phyloP scores from a whole-genome alignment of 1,284 basidiomycete species.

The Apiotrichum veenhuisii region DNA sequence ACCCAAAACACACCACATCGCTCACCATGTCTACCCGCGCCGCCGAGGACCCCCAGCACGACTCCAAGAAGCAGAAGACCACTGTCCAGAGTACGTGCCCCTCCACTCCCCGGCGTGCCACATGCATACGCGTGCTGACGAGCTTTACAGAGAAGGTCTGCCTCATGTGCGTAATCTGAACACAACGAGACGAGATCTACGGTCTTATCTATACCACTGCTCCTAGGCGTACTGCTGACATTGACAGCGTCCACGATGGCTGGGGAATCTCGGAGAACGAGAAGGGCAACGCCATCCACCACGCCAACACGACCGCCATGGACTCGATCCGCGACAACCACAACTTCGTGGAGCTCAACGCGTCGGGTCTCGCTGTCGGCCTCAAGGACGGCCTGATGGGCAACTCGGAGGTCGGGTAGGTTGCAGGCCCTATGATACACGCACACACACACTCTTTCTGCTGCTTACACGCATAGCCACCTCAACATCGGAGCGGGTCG shows the following conservation, averaged over 20 bases:
- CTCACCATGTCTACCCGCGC: slow-evolving; percentile 19
- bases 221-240: not conserved
- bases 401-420: slow-evolving; percentile 87
- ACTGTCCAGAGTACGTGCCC: slow-evolving; percentile 13
- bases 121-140: slow-evolving; percentile 5
- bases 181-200: no score
- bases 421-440: not conserved
- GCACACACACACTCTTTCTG: not conserved
- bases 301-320: slow-evolving; percentile 79
- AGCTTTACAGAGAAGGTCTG: slow-evolving; percentile 69
- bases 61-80: slow-evolving; percentile 25
- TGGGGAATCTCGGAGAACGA: slow-evolving; percentile 74
- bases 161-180: slow-evolving; percentile 72
- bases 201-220: not conserved
- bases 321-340: slow-evolving; percentile 75
- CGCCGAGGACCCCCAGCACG: slow-evolving; percentile 17
- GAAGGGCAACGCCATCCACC: slow-evolving; percentile 81
- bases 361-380: slow-evolving; percentile 81
- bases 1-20: not conserved
- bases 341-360: slow-evolving; percentile 66
- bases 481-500: slow-evolving; percentile 88
- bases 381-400: slow-evolving; percentile 89
- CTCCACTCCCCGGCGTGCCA: not conserved
- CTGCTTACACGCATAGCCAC: slow-evolving; percentile 56
- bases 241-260: slow-evolving; percentile 78